Percentiles rank a stretch among this genome's conserved stretches.
These are phyloP conservation scores for Rhodomyrtus tomentosa DNA, from an alignment of 345 rosid species.

Conservation along the genomic window DNA sequence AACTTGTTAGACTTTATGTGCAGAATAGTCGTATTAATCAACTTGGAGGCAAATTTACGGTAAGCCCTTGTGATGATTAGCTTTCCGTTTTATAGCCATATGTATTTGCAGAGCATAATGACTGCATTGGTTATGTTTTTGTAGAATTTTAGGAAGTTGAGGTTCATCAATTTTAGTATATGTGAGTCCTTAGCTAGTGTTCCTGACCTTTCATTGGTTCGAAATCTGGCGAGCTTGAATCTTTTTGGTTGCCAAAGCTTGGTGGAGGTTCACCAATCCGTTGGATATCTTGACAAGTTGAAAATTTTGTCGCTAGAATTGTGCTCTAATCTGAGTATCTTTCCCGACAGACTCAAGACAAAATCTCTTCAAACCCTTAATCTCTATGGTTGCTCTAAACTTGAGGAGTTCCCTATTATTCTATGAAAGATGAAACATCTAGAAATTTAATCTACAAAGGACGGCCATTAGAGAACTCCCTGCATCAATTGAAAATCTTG, in stretches of 20 bases:
- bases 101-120: not conserved
- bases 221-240: not conserved
- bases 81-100: not conserved
- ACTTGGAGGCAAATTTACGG: not conserved
- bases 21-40: not conserved
- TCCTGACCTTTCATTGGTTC: not conserved
- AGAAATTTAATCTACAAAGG: fast-evolving
- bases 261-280: not conserved
- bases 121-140: not conserved
- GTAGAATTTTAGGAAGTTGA: not conserved
- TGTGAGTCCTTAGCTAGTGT: not conserved
- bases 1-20: not conserved
- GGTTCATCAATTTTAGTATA: too few relatives aligned
- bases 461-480: not conserved
- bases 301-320: fast-evolving
- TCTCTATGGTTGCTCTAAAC: not conserved
- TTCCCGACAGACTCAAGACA: not conserved
- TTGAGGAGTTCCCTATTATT: not conserved
- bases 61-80: not conserved
- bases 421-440: not conserved
- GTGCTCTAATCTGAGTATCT: not conserved
- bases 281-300: not conserved
- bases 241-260: not conserved
- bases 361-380: not conserved
- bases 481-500: not conserved